phyloP scores from a whole-genome alignment of 352 stramenopile genomes.

The Pythium pyrilobum region DNA sequence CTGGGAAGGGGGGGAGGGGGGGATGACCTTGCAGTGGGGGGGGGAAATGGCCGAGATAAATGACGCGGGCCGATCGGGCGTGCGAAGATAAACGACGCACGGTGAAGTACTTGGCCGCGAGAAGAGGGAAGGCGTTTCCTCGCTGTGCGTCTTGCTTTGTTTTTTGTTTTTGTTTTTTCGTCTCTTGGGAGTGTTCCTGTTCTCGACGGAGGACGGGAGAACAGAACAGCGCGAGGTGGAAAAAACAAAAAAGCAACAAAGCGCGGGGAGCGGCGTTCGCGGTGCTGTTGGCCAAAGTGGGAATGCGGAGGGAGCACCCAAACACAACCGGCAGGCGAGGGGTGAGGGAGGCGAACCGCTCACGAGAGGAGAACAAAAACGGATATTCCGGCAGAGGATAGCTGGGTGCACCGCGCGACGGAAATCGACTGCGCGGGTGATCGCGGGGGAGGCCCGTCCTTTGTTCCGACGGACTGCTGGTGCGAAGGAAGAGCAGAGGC shows the following conservation, averaged over 20 bases:
- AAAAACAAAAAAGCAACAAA: neutral
- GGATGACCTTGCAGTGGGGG: neutral
- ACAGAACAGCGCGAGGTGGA: too few species aligned
- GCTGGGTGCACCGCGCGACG: constrained; percentile 1
- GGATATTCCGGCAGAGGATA: neutral
- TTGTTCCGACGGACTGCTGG: constrained; percentile 14
- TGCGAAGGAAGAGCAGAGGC: constrained; percentile 18
- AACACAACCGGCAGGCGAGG: neutral
- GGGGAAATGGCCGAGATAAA: constrained; percentile 9
- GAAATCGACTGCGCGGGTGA: neutral
- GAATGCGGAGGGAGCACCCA: neutral
- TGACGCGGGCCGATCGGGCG: neutral
- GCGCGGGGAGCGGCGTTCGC: neutral
- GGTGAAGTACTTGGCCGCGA: constrained; percentile 18
- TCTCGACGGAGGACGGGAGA: too few species aligned
- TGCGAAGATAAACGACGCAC: neutral
- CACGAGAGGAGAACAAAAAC: neutral
- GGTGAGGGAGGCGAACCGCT: constrained; percentile 1
- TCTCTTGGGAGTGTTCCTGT: too few species aligned
- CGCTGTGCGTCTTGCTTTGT: too few species aligned
- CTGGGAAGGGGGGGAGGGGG: neutral
- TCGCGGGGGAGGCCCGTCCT: neutral
- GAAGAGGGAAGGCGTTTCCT: too few species aligned
- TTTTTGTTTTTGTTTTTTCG: too few species aligned
- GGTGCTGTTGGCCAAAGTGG: constrained; percentile 11